Percentiles rank a stretch among this genome's conserved stretches.
Evolutionary conservation across 257 asterid species (phyloP).

Genomic region (Thymus mandschuricus): DNA sequence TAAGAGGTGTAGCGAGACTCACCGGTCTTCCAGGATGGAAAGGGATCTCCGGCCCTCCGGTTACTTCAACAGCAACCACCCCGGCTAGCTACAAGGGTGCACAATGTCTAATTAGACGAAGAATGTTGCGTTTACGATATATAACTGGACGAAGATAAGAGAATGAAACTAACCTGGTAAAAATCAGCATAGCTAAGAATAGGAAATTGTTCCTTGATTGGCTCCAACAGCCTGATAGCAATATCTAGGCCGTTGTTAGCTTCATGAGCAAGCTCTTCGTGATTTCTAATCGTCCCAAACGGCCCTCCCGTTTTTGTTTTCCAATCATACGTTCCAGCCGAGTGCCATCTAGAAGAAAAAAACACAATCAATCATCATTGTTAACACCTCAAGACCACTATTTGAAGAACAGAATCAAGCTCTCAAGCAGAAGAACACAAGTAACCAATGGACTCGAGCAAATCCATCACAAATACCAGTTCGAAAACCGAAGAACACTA

Average conservation of each 20-base stretch:
- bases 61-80: constrained; percentile 60
- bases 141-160: neutral
- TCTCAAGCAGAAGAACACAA: no score
- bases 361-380: neutral
- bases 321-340: constrained; percentile 61
- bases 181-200: constrained; percentile 68
- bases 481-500: neutral
- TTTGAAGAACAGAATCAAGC: no score
- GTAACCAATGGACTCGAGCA: no score
- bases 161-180: constrained; percentile 52
- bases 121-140: neutral
- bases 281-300: constrained; percentile 70
- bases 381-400: neutral
- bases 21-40: constrained; percentile 62
- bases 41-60: constrained; percentile 63
- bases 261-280: constrained; percentile 62
- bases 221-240: constrained; percentile 73
- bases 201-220: constrained; percentile 73
- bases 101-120: neutral
- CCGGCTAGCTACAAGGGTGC: constrained; percentile 46
- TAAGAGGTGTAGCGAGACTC: constrained; percentile 15
- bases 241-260: constrained; percentile 87
- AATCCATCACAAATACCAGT: no score
- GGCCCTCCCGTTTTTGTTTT: constrained; percentile 81
- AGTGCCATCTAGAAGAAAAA: constrained; percentile 46